Base-by-base conservation (phyloP, 202 grass and related monocot species). In the Musa balbisiana region DNA sequence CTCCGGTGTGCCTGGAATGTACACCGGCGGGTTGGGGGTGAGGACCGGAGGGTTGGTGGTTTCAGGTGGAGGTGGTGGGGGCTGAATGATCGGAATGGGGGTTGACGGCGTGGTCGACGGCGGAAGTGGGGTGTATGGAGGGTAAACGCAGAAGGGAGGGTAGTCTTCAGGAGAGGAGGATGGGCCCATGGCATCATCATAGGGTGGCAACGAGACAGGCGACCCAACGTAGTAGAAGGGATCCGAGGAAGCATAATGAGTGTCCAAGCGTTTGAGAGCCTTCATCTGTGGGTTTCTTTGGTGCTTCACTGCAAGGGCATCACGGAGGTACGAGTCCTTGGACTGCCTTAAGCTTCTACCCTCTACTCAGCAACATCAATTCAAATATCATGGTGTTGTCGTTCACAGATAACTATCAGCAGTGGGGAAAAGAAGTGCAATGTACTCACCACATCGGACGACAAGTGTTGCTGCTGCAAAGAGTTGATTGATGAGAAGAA, bases 21-120 rank as follows among this genome's bases (percentile, higher is more conserved):
- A 14, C 17, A 16, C 49, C 5, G 87, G 91, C 3, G 90, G 82
- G 60, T 56, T 84, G 0, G 85, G 88, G 6, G 59, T 74, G 81
- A 33, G 73, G 75, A 27, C 72, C 55, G 53, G 82, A 0, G 69
- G 27, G 49, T 78, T 77, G 26, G 74, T 76, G 26, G 69, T 68
- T 11, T 29, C 67, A 3, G 91, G 88, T 10, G 91, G 87, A 17
- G 67, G 78, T 8, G 83, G 89, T 1, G 25, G 54, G 23, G 52
- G 50, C 15, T 51, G 23, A 56, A 74, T 21, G 75, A 52, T 52
- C 8, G 51, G 11, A 10, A 55, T 17, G 0, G 71, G 52, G 52
- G 51, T 22, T 14, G 51, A n/a, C 2, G 60, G 60, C 11, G 1
- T 19, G 20, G 27, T 66, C 1, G 49, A 52, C 11, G 75, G 59